Conservation (phyloP, 2,329 filamentous ascomycete genomes). For the Venturia oleaginea region DNA sequence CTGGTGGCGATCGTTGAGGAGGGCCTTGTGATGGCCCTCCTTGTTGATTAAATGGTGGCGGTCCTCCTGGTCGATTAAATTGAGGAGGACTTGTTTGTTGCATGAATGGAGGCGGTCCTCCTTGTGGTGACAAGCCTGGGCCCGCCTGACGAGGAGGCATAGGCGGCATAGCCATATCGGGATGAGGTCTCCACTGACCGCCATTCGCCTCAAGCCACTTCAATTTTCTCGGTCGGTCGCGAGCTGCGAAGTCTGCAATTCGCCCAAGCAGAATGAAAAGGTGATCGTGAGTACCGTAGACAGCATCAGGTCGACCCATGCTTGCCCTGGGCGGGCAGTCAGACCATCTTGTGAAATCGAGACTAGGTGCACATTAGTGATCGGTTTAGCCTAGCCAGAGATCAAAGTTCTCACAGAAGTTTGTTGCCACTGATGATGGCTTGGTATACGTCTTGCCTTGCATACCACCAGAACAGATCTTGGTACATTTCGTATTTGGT, state of each 20-base stretch:
- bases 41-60: neutral
- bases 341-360: conserved; percentile 74
- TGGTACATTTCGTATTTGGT: conserved; percentile 71
- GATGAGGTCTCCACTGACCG: conserved; percentile 46
- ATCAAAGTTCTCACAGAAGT: conserved; percentile 53
- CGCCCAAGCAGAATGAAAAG: conserved; percentile 73
- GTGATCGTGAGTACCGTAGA: conserved; percentile 86
- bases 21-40: conserved; percentile 15
- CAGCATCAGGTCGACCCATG: conserved; percentile 65
- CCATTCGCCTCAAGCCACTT: conserved; percentile 53
- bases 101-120: neutral
- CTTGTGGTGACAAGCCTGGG: neutral
- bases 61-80: neutral
- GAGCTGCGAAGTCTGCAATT: conserved; percentile 66
- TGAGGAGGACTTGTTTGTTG: conserved; percentile 16
- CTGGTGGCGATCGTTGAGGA: conserved; percentile 14
- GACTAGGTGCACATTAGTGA: conserved; percentile 38
- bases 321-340: conserved; percentile 79
- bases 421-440: conserved; percentile 78
- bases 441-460: conserved; percentile 88
- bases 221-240: conserved; percentile 70
- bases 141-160: conserved; percentile 13
- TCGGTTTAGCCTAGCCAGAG: no score
- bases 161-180: conserved; percentile 21
- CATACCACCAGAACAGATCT: conserved; percentile 94